These are phyloP conservation scores for Fomitiporia mediterranea DNA, from an alignment of 1,284 basidiomycete genomes.

Conservation along the genomic window DNA sequence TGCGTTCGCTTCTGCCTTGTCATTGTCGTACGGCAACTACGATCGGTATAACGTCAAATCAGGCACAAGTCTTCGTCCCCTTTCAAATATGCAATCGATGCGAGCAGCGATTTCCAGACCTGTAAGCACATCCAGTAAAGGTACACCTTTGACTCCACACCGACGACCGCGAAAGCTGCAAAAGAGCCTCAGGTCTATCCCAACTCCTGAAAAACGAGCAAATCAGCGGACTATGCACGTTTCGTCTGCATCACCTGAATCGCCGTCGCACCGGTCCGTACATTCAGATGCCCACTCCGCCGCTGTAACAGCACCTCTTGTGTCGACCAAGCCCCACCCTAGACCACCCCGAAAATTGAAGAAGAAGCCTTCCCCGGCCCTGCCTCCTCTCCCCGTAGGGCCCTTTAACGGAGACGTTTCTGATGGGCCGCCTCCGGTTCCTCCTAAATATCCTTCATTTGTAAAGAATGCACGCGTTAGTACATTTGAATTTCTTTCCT, in stretches of 20 bases:
- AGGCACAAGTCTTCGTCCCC: neutral
- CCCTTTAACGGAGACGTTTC: neutral
- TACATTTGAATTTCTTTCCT: neutral
- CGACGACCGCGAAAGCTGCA: slow-evolving; percentile 19
- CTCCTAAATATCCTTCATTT: slow-evolving; percentile 1
- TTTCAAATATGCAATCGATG: neutral
- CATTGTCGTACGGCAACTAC: neutral
- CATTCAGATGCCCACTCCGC: neutral
- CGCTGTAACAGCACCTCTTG: neutral
- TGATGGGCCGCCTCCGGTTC: slow-evolving; percentile 16
- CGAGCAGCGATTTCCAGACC: slow-evolving; percentile 7
- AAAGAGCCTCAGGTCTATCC: slow-evolving; percentile 11
- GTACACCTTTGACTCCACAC: slow-evolving; percentile 2
- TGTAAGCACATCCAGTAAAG: slow-evolving; percentile 12
- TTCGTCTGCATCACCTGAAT: neutral
- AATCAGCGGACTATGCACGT: neutral
- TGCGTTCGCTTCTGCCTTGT: slow-evolving; percentile 2
- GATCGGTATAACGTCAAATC: neutral
- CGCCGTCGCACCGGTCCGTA: neutral
- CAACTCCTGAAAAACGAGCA: neutral
- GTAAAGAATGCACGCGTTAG: slow-evolving; percentile 2
- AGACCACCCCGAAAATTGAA: slow-evolving; percentile 14
- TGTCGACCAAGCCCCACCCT: slow-evolving; percentile 1
- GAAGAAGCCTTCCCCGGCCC: slow-evolving; percentile 8
- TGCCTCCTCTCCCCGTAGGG: slow-evolving; percentile 11